These are phyloP conservation scores for Zasmidium angulare DNA, from an alignment of 2,329 filamentous ascomycete genomes.

Conservation along the genomic window DNA sequence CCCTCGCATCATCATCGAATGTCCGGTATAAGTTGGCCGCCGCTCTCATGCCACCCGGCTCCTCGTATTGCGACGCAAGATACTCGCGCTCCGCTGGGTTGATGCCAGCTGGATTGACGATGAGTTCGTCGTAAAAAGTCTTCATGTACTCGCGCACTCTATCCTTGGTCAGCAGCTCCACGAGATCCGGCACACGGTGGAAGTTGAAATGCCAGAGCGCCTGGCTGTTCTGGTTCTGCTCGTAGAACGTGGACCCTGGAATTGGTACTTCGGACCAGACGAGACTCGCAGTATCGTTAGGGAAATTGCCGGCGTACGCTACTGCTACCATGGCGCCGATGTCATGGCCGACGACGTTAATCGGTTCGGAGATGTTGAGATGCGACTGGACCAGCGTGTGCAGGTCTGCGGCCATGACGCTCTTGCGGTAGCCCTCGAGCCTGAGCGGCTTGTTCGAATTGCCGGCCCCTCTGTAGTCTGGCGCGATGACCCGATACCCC, in stretches of 20 bases:
- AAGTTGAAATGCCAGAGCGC: slow-evolving; percentile 46
- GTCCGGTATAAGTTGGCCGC: slow-evolving; percentile 35
- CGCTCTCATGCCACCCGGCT: slow-evolving; percentile 35
- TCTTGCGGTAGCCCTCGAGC: slow-evolving; percentile 47
- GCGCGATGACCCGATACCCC: neutral
- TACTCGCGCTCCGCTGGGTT: slow-evolving; percentile 37
- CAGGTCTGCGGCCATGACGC: slow-evolving; percentile 43
- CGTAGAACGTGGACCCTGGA: slow-evolving; percentile 34
- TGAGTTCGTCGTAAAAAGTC: slow-evolving; percentile 45
- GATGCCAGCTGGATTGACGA: slow-evolving; percentile 39
- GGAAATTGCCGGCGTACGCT: slow-evolving; percentile 41
- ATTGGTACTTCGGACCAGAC: slow-evolving; percentile 46
- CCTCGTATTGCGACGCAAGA: slow-evolving; percentile 39
- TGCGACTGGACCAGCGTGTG: slow-evolving; percentile 34
- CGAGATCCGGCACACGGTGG: slow-evolving; percentile 41
- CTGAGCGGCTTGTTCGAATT: neutral
- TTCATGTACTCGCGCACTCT: slow-evolving; percentile 44
- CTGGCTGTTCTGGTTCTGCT: slow-evolving; percentile 23
- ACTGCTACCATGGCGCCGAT: slow-evolving; percentile 50
- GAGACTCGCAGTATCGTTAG: slow-evolving; percentile 38
- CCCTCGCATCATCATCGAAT: slow-evolving; percentile 35
- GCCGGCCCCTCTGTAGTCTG: neutral
- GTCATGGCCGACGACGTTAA: slow-evolving; percentile 49
- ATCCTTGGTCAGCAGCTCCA: slow-evolving; percentile 41
- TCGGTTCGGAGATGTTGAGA: slow-evolving; percentile 23